Base-by-base conservation (phyloP, 2,329 filamentous ascomycete genomes). In the Coniochaeta sp. region DNA sequence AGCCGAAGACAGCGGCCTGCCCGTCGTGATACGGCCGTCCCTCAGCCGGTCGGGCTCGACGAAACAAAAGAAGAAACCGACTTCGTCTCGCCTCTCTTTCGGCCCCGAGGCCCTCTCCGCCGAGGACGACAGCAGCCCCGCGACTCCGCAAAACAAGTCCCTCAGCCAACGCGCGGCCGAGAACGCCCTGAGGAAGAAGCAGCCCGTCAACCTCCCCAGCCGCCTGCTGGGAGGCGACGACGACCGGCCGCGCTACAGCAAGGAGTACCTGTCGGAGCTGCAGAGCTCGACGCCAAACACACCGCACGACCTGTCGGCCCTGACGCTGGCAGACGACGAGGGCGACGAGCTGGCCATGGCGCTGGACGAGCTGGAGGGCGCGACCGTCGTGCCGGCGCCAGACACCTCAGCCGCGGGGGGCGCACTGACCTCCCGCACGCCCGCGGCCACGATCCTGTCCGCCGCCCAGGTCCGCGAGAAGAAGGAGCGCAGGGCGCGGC, bases 391-490 rank as follows among this genome's bases (percentile, higher is more conserved):
- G 28, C 78, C 86, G 12, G 67, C 71, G 3, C 77, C 86, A 12
- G 67, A 70, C 38, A 10, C 55, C 2, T 19, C 56, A 65, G 52
- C 65, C 52, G 70, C 62, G 6, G n/a, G n/a, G n/a, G n/a, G n/a
- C n/a, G n/a, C n/a, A n/a, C 72, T 66, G 62, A 73, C 58, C 72
- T 75, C 40, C 67, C 69, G 65, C 3, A 66, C 62, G n/a, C 72
- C 75, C 34, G 68, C 68, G 65, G 4, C 66, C 63, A 24, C 71
- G 6, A 92, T 97, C 64, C 86, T 93, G 3, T 92, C 89, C 1
- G 89, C 93, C 62, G 85, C 89, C 2, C 90, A 97, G 69, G 96
- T 98, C 57, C 84, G 83, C 30, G 93, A 96, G 74, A 96, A 93
- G 77, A 98, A 97, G 73, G 90, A 91, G 62, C 85, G 95, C 1